These are phyloP conservation scores for Silene uniflora DNA, from an alignment of 148 eudicot genomes.

Conservation along the genomic window DNA sequence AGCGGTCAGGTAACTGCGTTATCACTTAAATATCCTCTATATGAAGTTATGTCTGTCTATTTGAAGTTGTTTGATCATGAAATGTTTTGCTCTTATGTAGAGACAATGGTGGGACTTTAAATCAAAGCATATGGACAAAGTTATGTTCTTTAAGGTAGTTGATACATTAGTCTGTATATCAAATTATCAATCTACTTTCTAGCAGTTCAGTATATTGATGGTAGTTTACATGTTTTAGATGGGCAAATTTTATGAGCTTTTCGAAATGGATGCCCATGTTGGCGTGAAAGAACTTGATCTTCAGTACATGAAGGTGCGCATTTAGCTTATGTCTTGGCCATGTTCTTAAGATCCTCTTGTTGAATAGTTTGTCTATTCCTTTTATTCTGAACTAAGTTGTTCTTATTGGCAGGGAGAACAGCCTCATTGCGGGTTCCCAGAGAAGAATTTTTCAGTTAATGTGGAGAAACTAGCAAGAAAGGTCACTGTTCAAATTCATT, in stretches of 20 bases:
- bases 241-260: conserved; percentile 98
- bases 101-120: conserved; percentile 99
- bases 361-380: not conserved
- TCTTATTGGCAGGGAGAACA: conserved; percentile 72
- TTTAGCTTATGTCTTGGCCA: not conserved
- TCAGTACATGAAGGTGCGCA: conserved; percentile 92
- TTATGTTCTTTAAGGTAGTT: conserved; percentile 92
- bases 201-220: not conserved
- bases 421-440: conserved; percentile 99
- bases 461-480: conserved; percentile 89
- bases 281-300: conserved; percentile 94
- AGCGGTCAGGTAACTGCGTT: conserved; percentile 69
- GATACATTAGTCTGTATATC: conserved; percentile 5
- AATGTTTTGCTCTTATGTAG: conserved; percentile 34
- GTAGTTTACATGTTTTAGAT: conserved; percentile 41
- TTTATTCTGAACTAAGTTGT: conserved; percentile 1
- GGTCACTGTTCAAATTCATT: conserved; percentile 35
- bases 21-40: not conserved
- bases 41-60: not conserved
- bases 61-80: conserved; percentile 10
- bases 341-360: not conserved
- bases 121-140: conserved; percentile 97
- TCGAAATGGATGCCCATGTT: conserved; percentile 98
- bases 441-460: conserved; percentile 77
- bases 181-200: not conserved